Percentiles rank a stretch among this genome's conserved stretches.
Evolutionary conservation across 2,329 filamentous ascomycete genomes (phyloP).

Genomic region (Pestalotiopsis sp.): DNA sequence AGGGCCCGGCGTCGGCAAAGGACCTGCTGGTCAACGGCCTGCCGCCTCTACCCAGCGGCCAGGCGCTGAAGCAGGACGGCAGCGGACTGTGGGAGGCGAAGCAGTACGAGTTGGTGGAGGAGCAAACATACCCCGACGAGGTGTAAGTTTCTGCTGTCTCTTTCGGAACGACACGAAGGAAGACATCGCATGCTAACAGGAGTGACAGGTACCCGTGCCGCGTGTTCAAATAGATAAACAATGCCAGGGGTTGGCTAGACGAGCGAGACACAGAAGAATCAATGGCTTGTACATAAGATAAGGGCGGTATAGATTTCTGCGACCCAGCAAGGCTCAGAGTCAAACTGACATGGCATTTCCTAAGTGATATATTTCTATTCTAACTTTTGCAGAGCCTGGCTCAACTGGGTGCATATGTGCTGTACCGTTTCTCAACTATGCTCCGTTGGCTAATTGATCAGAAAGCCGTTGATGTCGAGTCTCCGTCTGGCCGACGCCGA

Average conservation of each 20-base stretch:
- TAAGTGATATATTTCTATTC: background rate
- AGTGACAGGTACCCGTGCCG: conserved; percentile 63
- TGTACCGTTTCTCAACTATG: background rate
- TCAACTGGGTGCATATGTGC: background rate
- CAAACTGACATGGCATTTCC: conserved; percentile 3
- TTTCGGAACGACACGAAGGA: conserved; percentile 7
- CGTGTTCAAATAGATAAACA: conserved; percentile 54
- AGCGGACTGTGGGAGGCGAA: conserved; percentile 64
- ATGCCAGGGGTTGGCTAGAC: conserved; percentile 16
- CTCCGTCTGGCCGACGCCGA: too few species aligned
- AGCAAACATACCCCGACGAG: conserved; percentile 70
- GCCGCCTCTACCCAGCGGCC: conserved; percentile 83
- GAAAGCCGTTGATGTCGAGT: too few species aligned
- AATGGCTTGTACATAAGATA: conserved; percentile 29
- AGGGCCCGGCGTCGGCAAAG: conserved; percentile 44
- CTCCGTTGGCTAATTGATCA: background rate
- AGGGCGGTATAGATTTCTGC: conserved; percentile 16
- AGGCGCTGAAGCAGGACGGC: conserved; percentile 51
- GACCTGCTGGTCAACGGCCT: conserved; percentile 77
- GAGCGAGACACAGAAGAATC: background rate
- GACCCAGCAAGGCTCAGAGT: background rate
- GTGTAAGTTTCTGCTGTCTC: conserved; percentile 35
- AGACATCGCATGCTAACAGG: conserved; percentile 31
- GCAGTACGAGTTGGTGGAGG: conserved; percentile 65
- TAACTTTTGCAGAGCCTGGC: background rate